Evolutionary conservation across 805 yeast species (phyloP).

Genomic region (Pichia paraexigua): DNA sequence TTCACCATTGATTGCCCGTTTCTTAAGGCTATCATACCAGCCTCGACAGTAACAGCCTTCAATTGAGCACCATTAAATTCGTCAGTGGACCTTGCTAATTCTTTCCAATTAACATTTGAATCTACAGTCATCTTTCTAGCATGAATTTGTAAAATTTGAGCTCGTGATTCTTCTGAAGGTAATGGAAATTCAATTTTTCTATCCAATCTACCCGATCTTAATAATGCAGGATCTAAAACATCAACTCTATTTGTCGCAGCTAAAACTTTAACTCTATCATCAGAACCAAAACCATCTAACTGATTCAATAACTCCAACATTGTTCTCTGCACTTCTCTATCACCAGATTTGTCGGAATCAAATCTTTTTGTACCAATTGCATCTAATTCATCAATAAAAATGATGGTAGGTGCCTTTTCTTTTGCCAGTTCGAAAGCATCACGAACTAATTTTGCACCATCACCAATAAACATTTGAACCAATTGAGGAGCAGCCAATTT

Average conservation of each 20-base stretch:
- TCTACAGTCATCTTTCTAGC: conserved; percentile 95
- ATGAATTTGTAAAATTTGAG: conserved; percentile 92
- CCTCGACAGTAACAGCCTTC: conserved; percentile 98
- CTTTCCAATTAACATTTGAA: conserved; percentile 92
- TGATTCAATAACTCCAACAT: conserved; percentile 97
- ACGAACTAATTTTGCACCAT: conserved; percentile 95
- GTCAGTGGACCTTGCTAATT: conserved; percentile 94
- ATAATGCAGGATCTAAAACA: conserved; percentile 94
- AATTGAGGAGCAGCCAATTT: conserved; percentile 97
- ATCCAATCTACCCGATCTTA: conserved; percentile 96
- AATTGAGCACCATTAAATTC: conserved; percentile 99
- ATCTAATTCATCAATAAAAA: conserved; percentile 95
- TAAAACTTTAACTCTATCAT: conserved; percentile 92
- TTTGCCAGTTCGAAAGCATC: conserved; percentile 97
- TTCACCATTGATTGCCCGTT: conserved; percentile 85
- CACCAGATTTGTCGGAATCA: conserved; percentile 96
- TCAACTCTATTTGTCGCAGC: conserved; percentile 99
- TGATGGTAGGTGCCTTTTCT: conserved; percentile 97
- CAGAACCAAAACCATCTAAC: conserved; percentile 95
- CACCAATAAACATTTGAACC: conserved; percentile 98
- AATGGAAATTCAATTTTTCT: conserved; percentile 97
- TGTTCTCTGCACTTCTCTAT: conserved; percentile 97
- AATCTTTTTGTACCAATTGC: conserved; percentile 98
- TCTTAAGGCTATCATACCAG: conserved; percentile 98
- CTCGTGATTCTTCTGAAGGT: conserved; percentile 96